Percentiles rank a stretch among this genome's conserved stretches.
These are phyloP conservation scores for Capronia americana DNA, from an alignment of 2,329 filamentous ascomycete species.

Conservation along the genomic window DNA sequence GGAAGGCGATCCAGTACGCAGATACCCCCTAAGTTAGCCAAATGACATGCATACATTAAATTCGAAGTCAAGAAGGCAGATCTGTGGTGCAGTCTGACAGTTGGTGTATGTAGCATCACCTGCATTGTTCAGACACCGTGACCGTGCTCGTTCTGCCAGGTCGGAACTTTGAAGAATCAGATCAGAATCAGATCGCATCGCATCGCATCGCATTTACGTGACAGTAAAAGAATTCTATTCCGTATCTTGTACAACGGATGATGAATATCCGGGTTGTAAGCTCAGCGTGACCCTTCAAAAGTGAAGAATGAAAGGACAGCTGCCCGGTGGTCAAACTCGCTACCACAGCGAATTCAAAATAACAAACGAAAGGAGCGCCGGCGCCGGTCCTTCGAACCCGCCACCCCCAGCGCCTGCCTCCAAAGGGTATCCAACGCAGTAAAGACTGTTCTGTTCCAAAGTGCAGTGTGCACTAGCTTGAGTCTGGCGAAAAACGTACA, in stretches of 20 bases:
- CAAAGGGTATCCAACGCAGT: conserved; percentile 1
- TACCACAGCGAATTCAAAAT: too few species aligned
- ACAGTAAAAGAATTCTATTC: neutral
- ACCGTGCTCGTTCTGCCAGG: neutral
- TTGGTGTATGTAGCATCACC: neutral
- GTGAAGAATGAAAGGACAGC: neutral
- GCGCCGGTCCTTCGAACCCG: too few species aligned
- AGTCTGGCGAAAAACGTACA: neutral
- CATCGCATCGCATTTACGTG: neutral
- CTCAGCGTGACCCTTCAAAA: neutral
- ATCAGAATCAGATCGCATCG: neutral
- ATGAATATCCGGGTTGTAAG: neutral
- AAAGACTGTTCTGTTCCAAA: neutral
- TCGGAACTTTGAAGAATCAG: neutral
- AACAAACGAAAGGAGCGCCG: too few species aligned
- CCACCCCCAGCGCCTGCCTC: neutral
- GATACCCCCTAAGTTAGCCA: neutral
- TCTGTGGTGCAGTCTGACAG: neutral
- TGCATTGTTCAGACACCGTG: neutral
- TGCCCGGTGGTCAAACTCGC: neutral
- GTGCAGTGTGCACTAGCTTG: neutral
- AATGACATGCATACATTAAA: neutral
- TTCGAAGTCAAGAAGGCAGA: neutral
- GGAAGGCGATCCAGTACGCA: conserved; percentile 14
- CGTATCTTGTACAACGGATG: neutral